These are phyloP conservation scores for Cytospora paraplurivora DNA, from an alignment of 2,329 filamentous ascomycete species.

Conservation along the genomic window DNA sequence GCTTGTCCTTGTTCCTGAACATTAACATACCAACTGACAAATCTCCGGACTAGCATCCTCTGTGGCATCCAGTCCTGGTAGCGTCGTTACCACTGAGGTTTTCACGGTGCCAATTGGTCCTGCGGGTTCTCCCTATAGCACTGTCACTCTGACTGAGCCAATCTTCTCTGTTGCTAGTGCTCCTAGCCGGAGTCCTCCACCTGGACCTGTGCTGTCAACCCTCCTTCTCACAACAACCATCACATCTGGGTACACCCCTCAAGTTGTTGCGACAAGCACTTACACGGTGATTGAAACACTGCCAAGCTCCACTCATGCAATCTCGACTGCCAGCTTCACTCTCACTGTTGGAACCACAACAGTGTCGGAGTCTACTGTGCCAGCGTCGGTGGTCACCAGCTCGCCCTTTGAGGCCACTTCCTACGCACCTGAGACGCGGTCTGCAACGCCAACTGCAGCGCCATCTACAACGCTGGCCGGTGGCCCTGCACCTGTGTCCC, in stretches of 20 bases:
- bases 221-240: constrained; percentile 28
- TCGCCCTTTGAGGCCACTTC: neutral
- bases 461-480: neutral
- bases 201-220: constrained; percentile 21
- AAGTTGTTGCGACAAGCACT: constrained; percentile 27
- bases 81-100: constrained; percentile 16
- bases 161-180: constrained; percentile 16
- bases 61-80: neutral
- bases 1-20: neutral
- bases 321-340: constrained; percentile 33
- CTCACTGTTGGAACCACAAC: constrained; percentile 25
- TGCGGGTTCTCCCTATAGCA: constrained; percentile 21
- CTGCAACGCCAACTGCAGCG: neutral
- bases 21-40: neutral
- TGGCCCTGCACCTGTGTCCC: neutral
- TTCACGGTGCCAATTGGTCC: constrained; percentile 20
- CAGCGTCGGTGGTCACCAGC: neutral
- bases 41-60: neutral
- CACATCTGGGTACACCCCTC: constrained; percentile 27
- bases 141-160: constrained; percentile 29
- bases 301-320: constrained; percentile 8
- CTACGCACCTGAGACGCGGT: neutral
- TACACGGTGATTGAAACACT: constrained; percentile 27
- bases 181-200: constrained; percentile 16
- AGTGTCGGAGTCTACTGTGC: neutral